A percentile compares a stretch with the other conserved stretches of the same genome.
Conservation (phyloP, 306 rosid species). For the Chamaecrista fasciculata region DNA sequence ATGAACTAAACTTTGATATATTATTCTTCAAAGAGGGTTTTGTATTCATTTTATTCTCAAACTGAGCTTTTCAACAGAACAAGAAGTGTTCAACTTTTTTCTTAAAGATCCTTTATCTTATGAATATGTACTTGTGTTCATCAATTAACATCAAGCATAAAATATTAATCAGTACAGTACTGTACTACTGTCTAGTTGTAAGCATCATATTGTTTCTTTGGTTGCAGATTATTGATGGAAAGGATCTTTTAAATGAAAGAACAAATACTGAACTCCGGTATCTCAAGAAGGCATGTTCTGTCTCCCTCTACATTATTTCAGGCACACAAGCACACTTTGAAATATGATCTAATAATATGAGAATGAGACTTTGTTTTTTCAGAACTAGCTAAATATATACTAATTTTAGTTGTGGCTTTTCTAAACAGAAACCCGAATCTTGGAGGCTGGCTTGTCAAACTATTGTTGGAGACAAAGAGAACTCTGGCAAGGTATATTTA, state of each 20-base stretch:
- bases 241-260: slow-evolving; percentile 81
- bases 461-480: slow-evolving; percentile 87
- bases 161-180: neutral
- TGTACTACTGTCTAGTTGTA: slow-evolving; percentile 6
- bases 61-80: neutral
- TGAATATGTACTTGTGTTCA: neutral
- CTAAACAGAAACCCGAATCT: slow-evolving; percentile 80
- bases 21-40: neutral
- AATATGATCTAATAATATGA: neutral
- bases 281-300: slow-evolving; percentile 65
- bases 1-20: too few species aligned
- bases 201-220: neutral
- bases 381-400: slow-evolving; percentile 18
- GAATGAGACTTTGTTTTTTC: neutral
- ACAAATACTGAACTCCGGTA: slow-evolving; percentile 81
- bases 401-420: slow-evolving; percentile 12
- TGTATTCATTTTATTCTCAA: neutral
- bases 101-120: neutral
- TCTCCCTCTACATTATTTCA: neutral
- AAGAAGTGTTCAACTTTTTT: neutral
- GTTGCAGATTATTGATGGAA: slow-evolving; percentile 77
- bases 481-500: slow-evolving; percentile 94
- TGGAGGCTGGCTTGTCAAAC: slow-evolving; percentile 99
- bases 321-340: neutral
- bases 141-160: neutral